phyloP scores from a whole-genome alignment of 2,329 filamentous ascomycete species.

The Claviceps sp. region DNA sequence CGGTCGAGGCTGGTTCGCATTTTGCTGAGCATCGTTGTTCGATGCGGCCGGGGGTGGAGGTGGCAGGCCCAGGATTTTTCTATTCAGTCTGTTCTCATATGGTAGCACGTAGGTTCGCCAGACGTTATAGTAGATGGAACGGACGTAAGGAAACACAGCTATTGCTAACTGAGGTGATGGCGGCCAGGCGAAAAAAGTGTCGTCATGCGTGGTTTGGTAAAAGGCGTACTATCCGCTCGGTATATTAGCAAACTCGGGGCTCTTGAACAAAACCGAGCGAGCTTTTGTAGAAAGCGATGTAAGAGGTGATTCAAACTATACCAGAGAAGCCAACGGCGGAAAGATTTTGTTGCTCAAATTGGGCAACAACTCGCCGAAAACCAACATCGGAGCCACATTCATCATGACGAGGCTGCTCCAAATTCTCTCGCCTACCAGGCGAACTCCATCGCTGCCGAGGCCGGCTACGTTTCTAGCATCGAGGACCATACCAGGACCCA shows the following conservation, averaged over 20 bases:
- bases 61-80: slow-evolving; percentile 28
- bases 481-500: slow-evolving; percentile 19
- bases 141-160: slow-evolving; percentile 33
- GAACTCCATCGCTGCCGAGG: slow-evolving; percentile 9
- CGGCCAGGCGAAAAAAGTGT: slow-evolving; percentile 37
- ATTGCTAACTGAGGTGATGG: slow-evolving; percentile 39
- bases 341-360: slow-evolving; percentile 28
- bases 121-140: slow-evolving; percentile 31
- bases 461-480: slow-evolving; percentile 13
- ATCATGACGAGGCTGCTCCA: slow-evolving; percentile 25
- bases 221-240: slow-evolving; percentile 29
- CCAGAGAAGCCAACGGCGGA: slow-evolving; percentile 28
- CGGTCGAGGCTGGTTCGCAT: background rate
- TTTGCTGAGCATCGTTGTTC: slow-evolving; percentile 9
- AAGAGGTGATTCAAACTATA: slow-evolving; percentile 14
- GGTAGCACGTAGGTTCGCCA: slow-evolving; percentile 32
- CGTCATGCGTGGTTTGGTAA: slow-evolving; percentile 30
- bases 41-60: slow-evolving; percentile 17
- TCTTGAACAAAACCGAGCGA: background rate
- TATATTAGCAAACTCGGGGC: background rate
- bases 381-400: slow-evolving; percentile 31
- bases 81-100: slow-evolving; percentile 36
- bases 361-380: slow-evolving; percentile 31
- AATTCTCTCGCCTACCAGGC: slow-evolving; percentile 17
- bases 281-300: too few species aligned